phyloP scores from a whole-genome alignment of 176 grass and related monocot genomes.

The Elaeis guineensis region DNA sequence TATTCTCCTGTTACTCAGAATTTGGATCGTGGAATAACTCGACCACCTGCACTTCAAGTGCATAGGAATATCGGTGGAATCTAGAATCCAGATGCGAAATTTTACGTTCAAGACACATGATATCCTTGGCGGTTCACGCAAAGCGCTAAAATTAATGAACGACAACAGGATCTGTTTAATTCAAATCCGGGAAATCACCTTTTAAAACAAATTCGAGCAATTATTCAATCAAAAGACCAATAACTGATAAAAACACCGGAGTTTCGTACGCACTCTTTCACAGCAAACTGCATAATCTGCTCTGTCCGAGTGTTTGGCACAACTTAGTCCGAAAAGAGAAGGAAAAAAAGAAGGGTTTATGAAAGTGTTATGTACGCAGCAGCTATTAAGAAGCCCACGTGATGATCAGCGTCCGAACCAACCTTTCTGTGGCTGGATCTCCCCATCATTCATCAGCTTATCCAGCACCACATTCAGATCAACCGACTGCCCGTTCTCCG shows the following conservation, averaged over 20 bases:
- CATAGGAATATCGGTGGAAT: too few species aligned
- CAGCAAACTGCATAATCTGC: not conserved
- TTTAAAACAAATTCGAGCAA: too few species aligned
- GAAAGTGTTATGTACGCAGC: constrained; percentile 33
- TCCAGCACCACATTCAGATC: constrained; percentile 90
- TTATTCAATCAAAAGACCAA: not conserved
- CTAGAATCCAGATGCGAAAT: too few species aligned
- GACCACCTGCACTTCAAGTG: too few species aligned
- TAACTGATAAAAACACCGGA: constrained; percentile 3
- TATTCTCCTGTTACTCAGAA: too few species aligned
- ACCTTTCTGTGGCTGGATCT: constrained; percentile 56
- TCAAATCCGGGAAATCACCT: too few species aligned
- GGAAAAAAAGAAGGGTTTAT: constrained; percentile 7
- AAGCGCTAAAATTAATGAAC: too few species aligned
- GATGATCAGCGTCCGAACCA: constrained; percentile 51
- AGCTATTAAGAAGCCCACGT: not conserved
- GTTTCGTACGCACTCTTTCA: not conserved
- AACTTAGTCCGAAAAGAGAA: not conserved
- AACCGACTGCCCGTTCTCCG: constrained; percentile 74
- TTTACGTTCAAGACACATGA: too few species aligned
- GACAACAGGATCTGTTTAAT: too few species aligned
- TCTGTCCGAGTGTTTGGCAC: not conserved
- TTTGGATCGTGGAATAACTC: too few species aligned
- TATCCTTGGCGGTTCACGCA: too few species aligned
- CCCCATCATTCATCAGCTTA: constrained; percentile 77